Conservation (phyloP, 352 stramenopile species). For the Phytophthora colocasiae region DNA sequence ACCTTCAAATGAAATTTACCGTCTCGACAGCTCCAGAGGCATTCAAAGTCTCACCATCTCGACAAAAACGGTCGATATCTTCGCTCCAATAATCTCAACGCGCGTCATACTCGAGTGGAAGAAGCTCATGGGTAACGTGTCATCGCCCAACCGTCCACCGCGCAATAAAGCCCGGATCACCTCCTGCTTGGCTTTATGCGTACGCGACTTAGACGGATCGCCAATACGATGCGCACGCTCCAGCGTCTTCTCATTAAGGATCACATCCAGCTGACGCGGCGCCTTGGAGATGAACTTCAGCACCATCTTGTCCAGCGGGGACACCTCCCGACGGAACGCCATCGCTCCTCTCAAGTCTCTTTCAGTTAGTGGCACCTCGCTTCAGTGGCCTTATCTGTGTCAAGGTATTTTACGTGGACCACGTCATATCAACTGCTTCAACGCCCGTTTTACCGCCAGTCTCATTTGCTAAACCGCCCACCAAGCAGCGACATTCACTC, state of each 20-base stretch:
- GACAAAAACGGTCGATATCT: conserved; percentile 83
- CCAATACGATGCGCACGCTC: conserved; percentile 73
- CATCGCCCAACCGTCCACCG: conserved; percentile 78
- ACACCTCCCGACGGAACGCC: conserved; percentile 89
- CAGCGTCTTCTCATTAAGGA: conserved; percentile 79
- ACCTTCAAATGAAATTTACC: background rate
- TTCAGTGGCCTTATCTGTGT: too few species aligned
- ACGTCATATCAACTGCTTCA: conserved; percentile 7
- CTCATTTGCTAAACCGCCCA: conserved; percentile 19
- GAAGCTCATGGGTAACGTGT: conserved; percentile 83
- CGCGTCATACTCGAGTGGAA: conserved; percentile 89
- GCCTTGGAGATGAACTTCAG: conserved; percentile 92
- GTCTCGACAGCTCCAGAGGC: background rate
- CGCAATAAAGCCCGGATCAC: conserved; percentile 80
- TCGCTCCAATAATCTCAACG: conserved; percentile 85
- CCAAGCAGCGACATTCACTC: conserved; percentile 2
- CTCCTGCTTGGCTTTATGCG: conserved; percentile 90
- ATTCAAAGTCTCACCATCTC: conserved; percentile 50
- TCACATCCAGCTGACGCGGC: conserved; percentile 58
- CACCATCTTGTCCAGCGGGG: conserved; percentile 84
- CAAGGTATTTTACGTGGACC: background rate
- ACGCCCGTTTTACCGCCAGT: conserved; percentile 16
- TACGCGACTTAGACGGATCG: conserved; percentile 79
- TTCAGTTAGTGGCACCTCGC: too few species aligned
- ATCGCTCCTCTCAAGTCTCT: conserved; percentile 37